A percentile compares a stretch with the other conserved stretches of the same genome.
These are phyloP conservation scores for Lactarius hengduanensis DNA, from an alignment of 768 basidiomycete genomes.

Conservation along the genomic window DNA sequence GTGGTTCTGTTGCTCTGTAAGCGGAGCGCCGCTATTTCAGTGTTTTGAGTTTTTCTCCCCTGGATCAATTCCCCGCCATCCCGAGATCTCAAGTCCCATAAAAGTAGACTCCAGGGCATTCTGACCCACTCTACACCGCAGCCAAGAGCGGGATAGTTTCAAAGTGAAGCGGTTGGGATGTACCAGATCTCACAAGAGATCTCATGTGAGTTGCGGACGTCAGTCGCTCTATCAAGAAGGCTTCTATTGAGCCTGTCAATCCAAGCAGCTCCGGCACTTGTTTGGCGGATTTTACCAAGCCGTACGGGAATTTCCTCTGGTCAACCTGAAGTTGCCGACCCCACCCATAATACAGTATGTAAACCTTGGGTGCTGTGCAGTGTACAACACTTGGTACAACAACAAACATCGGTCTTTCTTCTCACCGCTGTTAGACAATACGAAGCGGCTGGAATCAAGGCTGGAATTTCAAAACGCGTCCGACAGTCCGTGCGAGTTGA, in stretches of 20 bases:
- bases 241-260: neutral
- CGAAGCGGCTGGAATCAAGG: neutral
- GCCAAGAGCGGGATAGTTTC: neutral
- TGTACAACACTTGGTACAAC: too few species aligned
- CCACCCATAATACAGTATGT: neutral
- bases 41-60: neutral
- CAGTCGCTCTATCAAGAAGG: too few species aligned
- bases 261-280: neutral
- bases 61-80: neutral
- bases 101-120: neutral
- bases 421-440: neutral
- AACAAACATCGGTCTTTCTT: neutral
- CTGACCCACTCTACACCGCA: neutral
- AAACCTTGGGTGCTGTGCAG: too few species aligned
- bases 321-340: neutral
- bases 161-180: slow-evolving; percentile 1
- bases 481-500: slow-evolving; percentile 1
- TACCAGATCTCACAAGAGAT: neutral
- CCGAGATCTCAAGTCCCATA: neutral
- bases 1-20: neutral
- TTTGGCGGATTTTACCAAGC: neutral
- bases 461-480: neutral
- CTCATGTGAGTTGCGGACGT: neutral
- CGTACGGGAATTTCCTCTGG: neutral
- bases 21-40: neutral